A percentile compares a stretch with the other conserved stretches of the same genome.
phyloP scores from a whole-genome alignment of 192 early-diverging fungal species.

The Globomyces pollinis-pini region DNA sequence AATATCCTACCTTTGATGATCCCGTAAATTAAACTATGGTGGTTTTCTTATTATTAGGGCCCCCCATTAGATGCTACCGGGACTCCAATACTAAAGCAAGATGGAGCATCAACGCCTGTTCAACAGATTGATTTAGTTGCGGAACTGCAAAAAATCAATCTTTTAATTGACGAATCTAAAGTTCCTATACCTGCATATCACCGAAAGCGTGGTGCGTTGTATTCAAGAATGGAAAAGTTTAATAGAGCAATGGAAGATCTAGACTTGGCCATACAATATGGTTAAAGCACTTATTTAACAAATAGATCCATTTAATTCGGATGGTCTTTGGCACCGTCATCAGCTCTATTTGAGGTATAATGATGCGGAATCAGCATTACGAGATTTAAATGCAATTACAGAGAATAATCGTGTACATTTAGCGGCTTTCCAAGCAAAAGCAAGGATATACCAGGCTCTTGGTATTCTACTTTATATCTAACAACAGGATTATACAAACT shows the following conservation, averaged over 20 bases:
- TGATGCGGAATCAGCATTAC: constrained; percentile 32
- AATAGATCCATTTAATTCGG: constrained; percentile 44
- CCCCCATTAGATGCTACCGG: constrained; percentile 14
- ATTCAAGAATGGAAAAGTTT: constrained; percentile 26
- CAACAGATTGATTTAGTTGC: constrained; percentile 20
- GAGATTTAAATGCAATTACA: constrained; percentile 44
- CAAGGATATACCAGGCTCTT: constrained; percentile 42
- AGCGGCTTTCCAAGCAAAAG: constrained; percentile 43
- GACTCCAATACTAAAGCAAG: constrained; percentile 10
- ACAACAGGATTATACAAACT: constrained; percentile 22
- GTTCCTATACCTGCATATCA: constrained; percentile 38
- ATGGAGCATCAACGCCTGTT: constrained; percentile 15
- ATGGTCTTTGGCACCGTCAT: constrained; percentile 44
- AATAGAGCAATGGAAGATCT: constrained; percentile 34
- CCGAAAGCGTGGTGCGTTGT: constrained; percentile 31
- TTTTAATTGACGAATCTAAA: constrained; percentile 15
- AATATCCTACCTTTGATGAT: constrained; percentile 39
- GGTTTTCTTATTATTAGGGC: not conserved
- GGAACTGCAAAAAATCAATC: constrained; percentile 5
- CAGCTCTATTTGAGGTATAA: constrained; percentile 35
- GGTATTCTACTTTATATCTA: constrained; percentile 17
- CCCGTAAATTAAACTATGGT: not conserved
- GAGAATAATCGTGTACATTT: constrained; percentile 41
- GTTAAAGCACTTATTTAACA: not conserved
- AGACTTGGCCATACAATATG: constrained; percentile 32